Evolutionary conservation across 2,329 filamentous ascomycete species (phyloP), one percentile per base, ranked within the genome.

Genomic region (Calonectria henricotiae): DNA sequence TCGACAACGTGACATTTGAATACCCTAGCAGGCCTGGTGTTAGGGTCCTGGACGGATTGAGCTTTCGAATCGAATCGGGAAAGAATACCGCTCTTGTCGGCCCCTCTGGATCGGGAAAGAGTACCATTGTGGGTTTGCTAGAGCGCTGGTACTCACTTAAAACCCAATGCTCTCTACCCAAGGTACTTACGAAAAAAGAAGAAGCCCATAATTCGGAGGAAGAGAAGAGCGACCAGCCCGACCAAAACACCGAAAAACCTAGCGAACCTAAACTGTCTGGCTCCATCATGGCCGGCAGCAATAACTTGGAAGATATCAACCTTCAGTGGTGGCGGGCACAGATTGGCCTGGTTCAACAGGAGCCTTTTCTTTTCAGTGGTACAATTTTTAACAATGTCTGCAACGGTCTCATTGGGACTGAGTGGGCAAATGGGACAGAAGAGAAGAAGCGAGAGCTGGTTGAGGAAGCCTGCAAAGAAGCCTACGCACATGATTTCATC

Each of bases 21-120:
- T 77, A 77, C 13, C 75, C 75, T 0, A 70, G 70, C 23, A 70
- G 75, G 1, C 75, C 75, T 9, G 73, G 73, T 0, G 74, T 72
- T 2, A 68, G 54, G 1, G 67, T 77, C 0, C 37, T 77, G 9
- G 85, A 91, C 69, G 80, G 83, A 0, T 78, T 92, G 4, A 85
- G 85, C 71, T 79, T 92, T 6, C 82, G 78, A 0, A 87, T 93
- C 60, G 82, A 85, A 44, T 85, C 87, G 5, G 89, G 90, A 4
- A 89, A 91, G 72, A 86, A 89, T 1, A 93, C 90, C 0, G 92
- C 92, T 1, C 90, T 94, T 25, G 91, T 94, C 12, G 92, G 92
- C 0, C 87, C 90, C 0, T 92, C 90, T 1, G 92, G 92, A 0
- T 89, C 87, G 2, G 92, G 92, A 0, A 94, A 94, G 78, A 92